phyloP scores from a whole-genome alignment of 164 flowering plant species.

The Brasenia schreberi region DNA sequence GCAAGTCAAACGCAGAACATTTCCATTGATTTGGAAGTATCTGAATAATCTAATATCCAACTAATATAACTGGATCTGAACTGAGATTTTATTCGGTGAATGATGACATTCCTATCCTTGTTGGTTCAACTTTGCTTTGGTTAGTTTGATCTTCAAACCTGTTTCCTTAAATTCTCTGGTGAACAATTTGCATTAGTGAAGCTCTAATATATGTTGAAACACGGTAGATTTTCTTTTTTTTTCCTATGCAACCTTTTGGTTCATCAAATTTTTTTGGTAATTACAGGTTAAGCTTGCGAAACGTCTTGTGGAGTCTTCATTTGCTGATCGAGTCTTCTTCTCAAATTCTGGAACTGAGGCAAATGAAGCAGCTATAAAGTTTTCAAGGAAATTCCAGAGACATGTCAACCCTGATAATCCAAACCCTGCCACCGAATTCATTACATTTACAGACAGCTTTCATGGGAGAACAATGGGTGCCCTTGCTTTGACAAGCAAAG shows the following conservation, averaged over 20 bases:
- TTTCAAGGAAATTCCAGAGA: slow-evolving; percentile 76
- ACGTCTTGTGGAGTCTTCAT: slow-evolving; percentile 57
- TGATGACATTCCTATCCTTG: no score
- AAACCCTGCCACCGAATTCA: slow-evolving; percentile 54
- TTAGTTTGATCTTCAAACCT: slow-evolving; percentile 1
- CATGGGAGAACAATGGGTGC: slow-evolving; percentile 97
- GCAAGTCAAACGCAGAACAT: no score
- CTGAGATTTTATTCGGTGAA: no score
- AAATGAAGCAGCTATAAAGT: slow-evolving; percentile 96
- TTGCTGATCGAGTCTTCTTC: slow-evolving; percentile 88
- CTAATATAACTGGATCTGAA: no score
- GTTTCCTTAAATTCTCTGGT: neutral
- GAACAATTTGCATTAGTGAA: neutral
- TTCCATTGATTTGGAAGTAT: no score
- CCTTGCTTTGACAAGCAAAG: slow-evolving; percentile 91
- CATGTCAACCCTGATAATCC: slow-evolving; percentile 29
- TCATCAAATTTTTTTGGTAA: slow-evolving; percentile 3
- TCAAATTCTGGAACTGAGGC: slow-evolving; percentile 96
- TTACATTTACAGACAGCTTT: slow-evolving; percentile 64
- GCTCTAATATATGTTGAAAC: neutral
- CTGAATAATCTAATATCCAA: no score
- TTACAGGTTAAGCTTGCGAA: slow-evolving; percentile 74
- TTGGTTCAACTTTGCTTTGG: neutral
- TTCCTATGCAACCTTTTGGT: neutral
- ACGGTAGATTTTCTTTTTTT: neutral